A percentile compares a stretch with the other conserved stretches of the same genome.
phyloP scores from a whole-genome alignment of 2,329 filamentous ascomycete genomes.

The Apiospora sp. region DNA sequence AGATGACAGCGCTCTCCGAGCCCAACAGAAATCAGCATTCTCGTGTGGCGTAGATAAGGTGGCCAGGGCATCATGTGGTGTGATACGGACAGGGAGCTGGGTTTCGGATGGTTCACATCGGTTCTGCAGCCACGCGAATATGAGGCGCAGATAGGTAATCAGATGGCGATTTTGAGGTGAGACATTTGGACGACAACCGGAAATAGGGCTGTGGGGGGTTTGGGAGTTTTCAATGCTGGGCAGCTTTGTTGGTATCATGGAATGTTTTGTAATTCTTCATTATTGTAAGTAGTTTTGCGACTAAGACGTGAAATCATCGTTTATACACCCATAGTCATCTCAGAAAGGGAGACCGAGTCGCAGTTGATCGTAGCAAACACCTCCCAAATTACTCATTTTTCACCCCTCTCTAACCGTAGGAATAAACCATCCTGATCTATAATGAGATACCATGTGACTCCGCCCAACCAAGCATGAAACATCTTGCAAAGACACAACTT shows the following conservation, averaged over 20 bases:
- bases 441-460: not conserved
- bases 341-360: not conserved
- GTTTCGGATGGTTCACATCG: not conserved
- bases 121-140: not conserved
- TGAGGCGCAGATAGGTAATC: not conserved
- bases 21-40: not conserved
- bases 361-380: not conserved
- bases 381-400: constrained; percentile 4
- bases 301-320: not conserved
- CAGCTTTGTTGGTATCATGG: no score
- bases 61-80: not conserved
- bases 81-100: not conserved
- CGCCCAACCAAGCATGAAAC: not conserved
- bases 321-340: not conserved
- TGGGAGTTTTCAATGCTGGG: no score
- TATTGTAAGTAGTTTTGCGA: constrained; percentile 5
- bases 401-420: not conserved
- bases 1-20: not conserved
- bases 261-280: not conserved
- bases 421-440: constrained; percentile 1
- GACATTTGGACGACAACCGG: not conserved
- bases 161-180: not conserved
- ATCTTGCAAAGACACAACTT: not conserved
- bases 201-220: not conserved
- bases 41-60: constrained; percentile 7